phyloP scores from a whole-genome alignment of 2,329 filamentous ascomycete species.

The Penicillium sp. region DNA sequence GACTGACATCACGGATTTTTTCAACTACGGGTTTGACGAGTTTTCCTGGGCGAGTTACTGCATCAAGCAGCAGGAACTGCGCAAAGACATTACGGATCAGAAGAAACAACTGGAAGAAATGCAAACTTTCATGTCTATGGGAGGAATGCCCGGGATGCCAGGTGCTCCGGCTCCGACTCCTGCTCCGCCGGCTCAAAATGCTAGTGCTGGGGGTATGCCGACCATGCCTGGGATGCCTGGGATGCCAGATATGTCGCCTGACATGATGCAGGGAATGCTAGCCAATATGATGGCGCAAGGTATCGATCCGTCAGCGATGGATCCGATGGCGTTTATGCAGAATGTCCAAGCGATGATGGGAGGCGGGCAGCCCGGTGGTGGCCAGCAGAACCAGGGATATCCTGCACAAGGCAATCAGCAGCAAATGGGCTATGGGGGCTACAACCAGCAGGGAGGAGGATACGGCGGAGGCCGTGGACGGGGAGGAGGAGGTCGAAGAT shows the following conservation, averaged over 20 bases:
- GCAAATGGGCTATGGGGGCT: slow-evolving; percentile 42
- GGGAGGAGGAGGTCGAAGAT: slow-evolving; percentile 32
- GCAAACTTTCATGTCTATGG: slow-evolving; percentile 56
- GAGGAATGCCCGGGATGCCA: slow-evolving; percentile 45
- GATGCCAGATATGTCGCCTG: slow-evolving; percentile 50
- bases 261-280: slow-evolving; percentile 60
- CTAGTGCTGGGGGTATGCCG: slow-evolving; percentile 24
- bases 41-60: slow-evolving; percentile 97
- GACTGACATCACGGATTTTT: slow-evolving; percentile 92
- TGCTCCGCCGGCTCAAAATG: slow-evolving; percentile 23
- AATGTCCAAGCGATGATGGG: slow-evolving; percentile 50
- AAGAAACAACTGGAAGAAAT: slow-evolving; percentile 65
- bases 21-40: slow-evolving; percentile 98
- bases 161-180: slow-evolving; percentile 25
- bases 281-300: slow-evolving; percentile 53
- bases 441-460: slow-evolving; percentile 35
- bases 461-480: slow-evolving; percentile 36
- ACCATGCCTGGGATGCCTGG: slow-evolving; percentile 36
- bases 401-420: slow-evolving; percentile 34
- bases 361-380: slow-evolving; percentile 37
- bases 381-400: slow-evolving; percentile 30
- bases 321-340: slow-evolving; percentile 53
- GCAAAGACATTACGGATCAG: slow-evolving; percentile 73
- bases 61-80: slow-evolving; percentile 76
- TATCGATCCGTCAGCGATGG: slow-evolving; percentile 51